Percentiles rank a stretch among this genome's conserved stretches.
phyloP scores from a whole-genome alignment of 345 rosid genomes.

The Ceriops tagal region DNA sequence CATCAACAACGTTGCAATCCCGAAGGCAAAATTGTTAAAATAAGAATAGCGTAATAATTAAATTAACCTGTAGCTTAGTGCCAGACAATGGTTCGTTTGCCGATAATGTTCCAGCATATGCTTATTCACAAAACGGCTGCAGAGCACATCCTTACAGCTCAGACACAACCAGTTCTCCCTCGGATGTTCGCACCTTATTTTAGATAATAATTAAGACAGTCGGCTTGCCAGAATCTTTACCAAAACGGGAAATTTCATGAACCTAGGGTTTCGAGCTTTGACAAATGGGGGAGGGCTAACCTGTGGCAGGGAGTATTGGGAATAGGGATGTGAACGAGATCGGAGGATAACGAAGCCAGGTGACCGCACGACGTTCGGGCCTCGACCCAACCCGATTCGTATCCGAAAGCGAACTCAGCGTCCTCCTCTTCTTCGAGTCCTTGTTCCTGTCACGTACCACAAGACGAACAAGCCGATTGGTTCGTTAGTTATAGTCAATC shows the following conservation, averaged over 20 bases:
- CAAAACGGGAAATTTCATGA: neutral
- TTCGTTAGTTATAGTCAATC: no score
- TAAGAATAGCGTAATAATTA: no score
- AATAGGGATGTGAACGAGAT: constrained; percentile 58
- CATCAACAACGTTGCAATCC: neutral
- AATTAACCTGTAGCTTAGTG: constrained; percentile 72
- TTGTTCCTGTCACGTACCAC: constrained; percentile 23
- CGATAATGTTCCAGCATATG: constrained; percentile 80
- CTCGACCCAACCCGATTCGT: constrained; percentile 91
- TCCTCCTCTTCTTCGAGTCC: constrained; percentile 43
- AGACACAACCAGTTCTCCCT: constrained; percentile 87
- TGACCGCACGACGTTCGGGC: constrained; percentile 76
- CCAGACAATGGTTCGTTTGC: constrained; percentile 55
- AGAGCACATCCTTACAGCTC: constrained; percentile 75
- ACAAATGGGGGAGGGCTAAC: constrained; percentile 18
- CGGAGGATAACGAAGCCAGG: constrained; percentile 56
- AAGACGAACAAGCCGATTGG: no score
- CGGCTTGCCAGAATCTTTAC: no score
- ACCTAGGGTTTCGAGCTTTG: neutral
- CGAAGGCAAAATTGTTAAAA: neutral
- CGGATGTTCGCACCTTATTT: constrained; percentile 66
- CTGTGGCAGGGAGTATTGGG: constrained; percentile 70
- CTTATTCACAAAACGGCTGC: constrained; percentile 89
- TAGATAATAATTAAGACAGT: neutral
- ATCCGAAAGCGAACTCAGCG: constrained; percentile 41